Evolutionary conservation across 441 rosid species (phyloP).

Genomic region (Populus hybrid): DNA sequence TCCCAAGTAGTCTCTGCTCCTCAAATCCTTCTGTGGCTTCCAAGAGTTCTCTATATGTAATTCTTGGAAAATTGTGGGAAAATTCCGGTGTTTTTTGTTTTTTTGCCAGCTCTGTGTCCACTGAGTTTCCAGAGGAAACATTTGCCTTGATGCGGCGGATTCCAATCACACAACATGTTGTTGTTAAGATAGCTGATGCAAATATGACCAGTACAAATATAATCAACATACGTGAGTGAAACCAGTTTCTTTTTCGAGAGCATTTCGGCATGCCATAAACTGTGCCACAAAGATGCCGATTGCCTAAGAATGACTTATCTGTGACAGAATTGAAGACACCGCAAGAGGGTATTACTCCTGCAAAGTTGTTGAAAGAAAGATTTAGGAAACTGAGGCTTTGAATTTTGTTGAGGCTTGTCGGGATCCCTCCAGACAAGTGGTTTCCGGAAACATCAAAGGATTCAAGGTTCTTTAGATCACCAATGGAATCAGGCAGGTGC

Average conservation of each 20-base stretch:
- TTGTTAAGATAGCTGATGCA: conserved; percentile 7
- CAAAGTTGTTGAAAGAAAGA: conserved; percentile 25
- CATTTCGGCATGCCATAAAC: conserved; percentile 17
- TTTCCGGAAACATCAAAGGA: conserved; percentile 23
- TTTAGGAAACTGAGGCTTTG: conserved; percentile 14
- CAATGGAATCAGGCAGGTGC: conserved; percentile 18
- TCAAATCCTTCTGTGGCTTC: conserved; percentile 25
- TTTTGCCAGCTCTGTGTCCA: neutral
- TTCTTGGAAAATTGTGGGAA: conserved; percentile 36
- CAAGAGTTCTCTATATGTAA: conserved; percentile 34
- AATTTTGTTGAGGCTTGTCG: conserved; percentile 13
- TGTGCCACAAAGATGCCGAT: conserved; percentile 19
- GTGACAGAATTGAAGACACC: conserved; percentile 18
- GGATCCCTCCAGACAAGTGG: conserved; percentile 22
- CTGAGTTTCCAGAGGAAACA: conserved; percentile 22
- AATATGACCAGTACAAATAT: neutral
- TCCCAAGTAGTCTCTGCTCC: conserved; percentile 20
- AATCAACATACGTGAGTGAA: conserved; percentile 1
- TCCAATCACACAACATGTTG: conserved; percentile 15
- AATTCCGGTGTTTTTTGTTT: neutral
- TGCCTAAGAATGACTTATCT: conserved; percentile 24
- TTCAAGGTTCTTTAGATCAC: conserved; percentile 23
- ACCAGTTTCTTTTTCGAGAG: neutral
- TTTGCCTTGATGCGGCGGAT: conserved; percentile 22
- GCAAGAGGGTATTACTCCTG: conserved; percentile 22